phyloP scores from a whole-genome alignment of 495 filamentous ascomycete genomes.

The Parmelia sp. region DNA sequence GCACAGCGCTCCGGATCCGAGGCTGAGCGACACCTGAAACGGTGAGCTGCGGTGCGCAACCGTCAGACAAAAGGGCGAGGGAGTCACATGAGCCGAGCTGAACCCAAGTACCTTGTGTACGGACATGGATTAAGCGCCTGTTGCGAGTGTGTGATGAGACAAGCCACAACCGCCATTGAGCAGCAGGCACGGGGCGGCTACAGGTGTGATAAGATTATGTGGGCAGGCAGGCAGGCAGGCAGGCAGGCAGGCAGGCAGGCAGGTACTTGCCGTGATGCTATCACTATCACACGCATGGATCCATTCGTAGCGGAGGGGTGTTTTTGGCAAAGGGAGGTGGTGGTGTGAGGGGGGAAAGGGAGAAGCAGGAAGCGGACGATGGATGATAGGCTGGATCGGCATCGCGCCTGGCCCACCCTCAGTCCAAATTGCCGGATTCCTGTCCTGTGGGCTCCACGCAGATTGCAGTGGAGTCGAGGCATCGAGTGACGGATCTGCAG shows the following conservation, averaged over 20 bases:
- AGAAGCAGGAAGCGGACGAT: background rate
- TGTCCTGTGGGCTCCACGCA: background rate
- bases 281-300: background rate
- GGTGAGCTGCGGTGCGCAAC: background rate
- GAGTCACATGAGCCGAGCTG: too few relatives aligned
- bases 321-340: background rate
- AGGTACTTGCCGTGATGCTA: too few relatives aligned
- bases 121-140: too few relatives aligned
- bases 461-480: background rate
- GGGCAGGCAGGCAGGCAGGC: background rate
- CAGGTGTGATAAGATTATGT: conserved; percentile 1
- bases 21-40: background rate
- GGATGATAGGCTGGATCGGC: background rate
- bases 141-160: background rate
- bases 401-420: conserved; percentile 2
- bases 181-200: background rate
- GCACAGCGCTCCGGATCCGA: too few relatives aligned
- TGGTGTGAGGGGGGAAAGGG: background rate
- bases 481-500: background rate
- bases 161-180: background rate
- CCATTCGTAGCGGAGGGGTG: background rate
- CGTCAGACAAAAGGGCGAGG: too few relatives aligned
- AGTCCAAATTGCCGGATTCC: background rate
- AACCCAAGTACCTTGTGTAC: too few relatives aligned
- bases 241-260: background rate